A percentile compares a stretch with the other conserved stretches of the same genome.
Evolutionary conservation across 1,284 basidiomycete genomes (phyloP).

Genomic region (Rhodotorula glutinis): DNA sequence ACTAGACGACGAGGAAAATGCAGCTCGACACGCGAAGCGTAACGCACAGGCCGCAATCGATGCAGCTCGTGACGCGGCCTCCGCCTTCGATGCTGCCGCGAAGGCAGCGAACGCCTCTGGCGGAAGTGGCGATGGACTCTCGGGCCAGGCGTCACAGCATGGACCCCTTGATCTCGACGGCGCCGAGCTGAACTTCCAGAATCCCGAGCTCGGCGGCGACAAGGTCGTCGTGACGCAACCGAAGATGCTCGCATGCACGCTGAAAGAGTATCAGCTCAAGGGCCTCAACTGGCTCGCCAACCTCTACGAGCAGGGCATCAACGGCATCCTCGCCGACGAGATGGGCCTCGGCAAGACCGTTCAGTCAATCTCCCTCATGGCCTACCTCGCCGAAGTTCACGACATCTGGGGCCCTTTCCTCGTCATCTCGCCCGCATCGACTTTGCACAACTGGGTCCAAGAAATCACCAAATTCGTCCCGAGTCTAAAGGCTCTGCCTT

Average conservation of each 20-base stretch:
- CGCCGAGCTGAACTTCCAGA: conserved; percentile 98
- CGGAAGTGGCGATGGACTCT: not conserved
- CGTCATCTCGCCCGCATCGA: conserved; percentile 97
- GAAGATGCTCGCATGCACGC: conserved; percentile 90
- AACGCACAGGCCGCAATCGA: conserved; percentile 89
- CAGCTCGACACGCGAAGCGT: conserved; percentile 79
- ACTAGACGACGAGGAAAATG: conserved; percentile 82
- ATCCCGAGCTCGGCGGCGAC: conserved; percentile 88
- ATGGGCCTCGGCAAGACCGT: conserved; percentile 81
- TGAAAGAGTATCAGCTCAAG: conserved; percentile 99
- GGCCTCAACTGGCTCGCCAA: conserved; percentile 98
- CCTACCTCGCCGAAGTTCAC: conserved; percentile 94
- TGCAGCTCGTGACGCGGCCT: conserved; percentile 74
- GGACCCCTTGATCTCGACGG: conserved; percentile 54
- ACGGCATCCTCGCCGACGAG: conserved; percentile 96
- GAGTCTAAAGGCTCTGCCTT: conserved; percentile 86
- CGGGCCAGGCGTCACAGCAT: not conserved
- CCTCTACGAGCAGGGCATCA: conserved; percentile 98
- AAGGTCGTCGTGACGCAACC: conserved; percentile 85
- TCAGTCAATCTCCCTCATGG: conserved; percentile 94
- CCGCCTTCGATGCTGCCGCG: conserved; percentile 78
- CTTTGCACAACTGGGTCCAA: conserved; percentile 99
- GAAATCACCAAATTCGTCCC: conserved; percentile 96
- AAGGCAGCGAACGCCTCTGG: conserved; percentile 54
- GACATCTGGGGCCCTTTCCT: conserved; percentile 99